Percentiles rank a stretch among this genome's conserved stretches.
Conservation (phyloP, 1,284 basidiomycete species). For the Naganishia sp. region DNA sequence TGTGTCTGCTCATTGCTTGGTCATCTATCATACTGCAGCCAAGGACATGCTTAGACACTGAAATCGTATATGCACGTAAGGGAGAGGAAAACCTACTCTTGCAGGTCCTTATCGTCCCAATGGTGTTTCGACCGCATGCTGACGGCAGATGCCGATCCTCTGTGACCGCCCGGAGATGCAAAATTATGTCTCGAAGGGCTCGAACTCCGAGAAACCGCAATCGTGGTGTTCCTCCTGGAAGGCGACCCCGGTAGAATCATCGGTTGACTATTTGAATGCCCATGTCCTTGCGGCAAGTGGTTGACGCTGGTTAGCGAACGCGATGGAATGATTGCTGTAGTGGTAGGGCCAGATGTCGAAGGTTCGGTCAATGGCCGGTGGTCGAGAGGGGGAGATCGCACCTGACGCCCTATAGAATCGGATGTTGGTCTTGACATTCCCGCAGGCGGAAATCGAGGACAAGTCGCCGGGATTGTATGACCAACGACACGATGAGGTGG, state of each 20-base stretch:
- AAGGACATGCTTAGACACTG: not conserved
- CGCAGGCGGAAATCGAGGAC: not conserved
- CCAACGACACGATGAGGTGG: no score
- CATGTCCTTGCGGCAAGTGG: conserved; percentile 5
- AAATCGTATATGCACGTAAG: not conserved
- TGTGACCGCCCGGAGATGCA: not conserved
- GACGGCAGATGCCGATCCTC: conserved; percentile 1
- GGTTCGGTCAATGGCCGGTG: conserved; percentile 15
- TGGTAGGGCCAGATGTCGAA: not conserved
- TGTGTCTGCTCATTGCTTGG: conserved; percentile 41
- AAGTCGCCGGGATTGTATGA: not conserved
- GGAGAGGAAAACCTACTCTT: conserved; percentile 10
- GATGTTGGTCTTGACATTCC: not conserved
- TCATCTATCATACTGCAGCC: conserved; percentile 42
- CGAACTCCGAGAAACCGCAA: not conserved
- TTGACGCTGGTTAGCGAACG: conserved; percentile 16
- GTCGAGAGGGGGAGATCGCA: not conserved
- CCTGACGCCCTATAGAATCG: not conserved
- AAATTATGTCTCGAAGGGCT: conserved; percentile 10
- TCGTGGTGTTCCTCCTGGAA: not conserved
- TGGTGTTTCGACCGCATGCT: conserved; percentile 19
- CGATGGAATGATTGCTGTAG: conserved; percentile 13
- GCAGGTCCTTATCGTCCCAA: conserved; percentile 25
- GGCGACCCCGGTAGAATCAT: conserved; percentile 1
- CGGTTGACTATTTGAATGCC: conserved; percentile 8